Base-by-base conservation (phyloP, 805 yeast genomes). In the Saccharomycopsis sp. region DNA sequence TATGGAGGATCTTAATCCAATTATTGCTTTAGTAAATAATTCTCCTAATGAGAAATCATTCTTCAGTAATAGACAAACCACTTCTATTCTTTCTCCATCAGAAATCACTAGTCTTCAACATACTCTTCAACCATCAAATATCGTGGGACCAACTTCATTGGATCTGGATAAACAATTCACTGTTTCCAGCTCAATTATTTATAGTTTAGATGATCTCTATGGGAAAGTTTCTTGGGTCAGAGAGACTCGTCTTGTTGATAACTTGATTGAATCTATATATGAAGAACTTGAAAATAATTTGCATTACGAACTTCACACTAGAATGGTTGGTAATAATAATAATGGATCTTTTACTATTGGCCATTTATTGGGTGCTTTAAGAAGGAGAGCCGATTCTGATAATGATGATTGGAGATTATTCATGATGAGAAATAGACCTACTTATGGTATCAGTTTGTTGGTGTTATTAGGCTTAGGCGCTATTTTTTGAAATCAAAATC, bases 11-110 rank as follows among this genome's bases (percentile, higher is more conserved):
- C 57, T 81, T 50, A 67, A 75, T 47, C 74, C 82, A 1, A 59
- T 82, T 35, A 67, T 81, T 9, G 62, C 78, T 2, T 79, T 70
- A 46, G 69, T 81, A 31, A 81, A 81, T 50, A 63, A 46, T 66
- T 60, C 46, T 33, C 14, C 46, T 41, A 18, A 36, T 43, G n/a
- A 41, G 40, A 9, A 58, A 49, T 21, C 48, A 14, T 40, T 46
- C 31, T 41, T 46, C 23, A 21, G 40, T 6, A 46, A 39, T 13
- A 39, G 28, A 12, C 21, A 30, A 8, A 31, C 35, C 21, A 12
- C 10, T n/a, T 40, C 44, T 9, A 40, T 41, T 19, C 21, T 44
- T n/a, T 17, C 36, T 15, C 41, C 41, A 18, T 26, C 28, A 5
- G 45, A 37, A 19, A 19, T 18, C 3, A 35, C 38, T 14, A 8